A percentile compares a stretch with the other conserved stretches of the same genome.
phyloP scores from a whole-genome alignment of 345 rosid species.

The Acer yangbiense region DNA sequence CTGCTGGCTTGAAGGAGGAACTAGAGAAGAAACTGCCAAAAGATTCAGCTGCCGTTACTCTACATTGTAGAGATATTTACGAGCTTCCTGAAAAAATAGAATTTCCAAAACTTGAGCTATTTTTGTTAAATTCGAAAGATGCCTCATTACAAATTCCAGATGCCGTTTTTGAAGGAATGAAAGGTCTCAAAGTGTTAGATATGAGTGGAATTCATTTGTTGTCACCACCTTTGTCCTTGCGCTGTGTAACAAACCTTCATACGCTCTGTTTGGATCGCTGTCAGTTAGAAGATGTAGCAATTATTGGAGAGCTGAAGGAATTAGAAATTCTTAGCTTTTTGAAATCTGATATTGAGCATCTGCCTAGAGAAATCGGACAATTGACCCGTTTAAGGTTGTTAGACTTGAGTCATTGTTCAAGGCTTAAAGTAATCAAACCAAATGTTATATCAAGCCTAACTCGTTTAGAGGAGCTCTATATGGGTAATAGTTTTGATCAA shows the following conservation, averaged over 20 bases:
- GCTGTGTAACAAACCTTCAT: slow-evolving; percentile 10
- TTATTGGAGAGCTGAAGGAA: slow-evolving; percentile 9
- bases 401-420: slow-evolving; percentile 19
- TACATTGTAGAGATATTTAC: not conserved
- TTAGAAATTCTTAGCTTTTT: slow-evolving; percentile 9
- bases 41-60: slow-evolving; percentile 2
- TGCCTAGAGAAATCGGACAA: slow-evolving; percentile 20
- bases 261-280: slow-evolving; percentile 18
- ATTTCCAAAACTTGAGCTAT: slow-evolving; percentile 19
- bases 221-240: slow-evolving; percentile 21
- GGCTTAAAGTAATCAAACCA: slow-evolving; percentile 23
- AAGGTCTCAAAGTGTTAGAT: slow-evolving; percentile 30
- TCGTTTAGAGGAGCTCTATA: slow-evolving; percentile 26
- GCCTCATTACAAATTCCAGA: not conserved
- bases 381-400: slow-evolving; percentile 19
- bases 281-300: not conserved
- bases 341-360: slow-evolving; percentile 1
- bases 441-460: slow-evolving; percentile 18
- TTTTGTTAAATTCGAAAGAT: not conserved
- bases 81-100: slow-evolving; percentile 20
- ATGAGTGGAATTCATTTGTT: not conserved
- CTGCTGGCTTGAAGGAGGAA: not conserved
- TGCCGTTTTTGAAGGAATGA: slow-evolving; percentile 15
- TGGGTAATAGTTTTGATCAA: slow-evolving; percentile 7
- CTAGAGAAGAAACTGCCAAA: not conserved